These are phyloP conservation scores for Penicillium sp. DNA, from an alignment of 2,329 filamentous ascomycete genomes.

Conservation along the genomic window DNA sequence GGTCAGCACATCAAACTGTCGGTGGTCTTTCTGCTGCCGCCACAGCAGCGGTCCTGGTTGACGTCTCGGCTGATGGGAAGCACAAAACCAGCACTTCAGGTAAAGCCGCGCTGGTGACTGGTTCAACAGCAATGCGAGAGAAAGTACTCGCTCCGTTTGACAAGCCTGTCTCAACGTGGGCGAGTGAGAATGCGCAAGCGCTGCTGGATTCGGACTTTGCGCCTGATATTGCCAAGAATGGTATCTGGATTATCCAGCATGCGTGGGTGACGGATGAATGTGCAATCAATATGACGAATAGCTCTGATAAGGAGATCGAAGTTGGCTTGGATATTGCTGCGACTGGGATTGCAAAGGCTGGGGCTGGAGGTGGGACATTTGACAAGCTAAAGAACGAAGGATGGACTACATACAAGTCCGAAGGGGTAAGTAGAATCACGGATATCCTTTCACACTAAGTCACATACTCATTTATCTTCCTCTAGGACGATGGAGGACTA, in stretches of 20 bases:
- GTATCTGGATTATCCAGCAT: conserved; percentile 16
- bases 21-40: conserved; percentile 16
- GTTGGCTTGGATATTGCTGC: conserved; percentile 18
- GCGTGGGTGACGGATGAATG: conserved; percentile 23
- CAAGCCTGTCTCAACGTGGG: conserved; percentile 11
- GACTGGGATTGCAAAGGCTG: conserved; percentile 21
- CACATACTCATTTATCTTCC: background rate
- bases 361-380: conserved; percentile 14
- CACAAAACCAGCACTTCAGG: conserved; percentile 18
- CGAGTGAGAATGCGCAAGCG: conserved; percentile 16
- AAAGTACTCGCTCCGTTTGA: background rate
- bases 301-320: conserved; percentile 19
- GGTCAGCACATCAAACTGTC: conserved; percentile 14
- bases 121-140: conserved; percentile 5
- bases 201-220: conserved; percentile 9
- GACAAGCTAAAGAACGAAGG: conserved; percentile 15
- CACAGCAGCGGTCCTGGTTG: conserved; percentile 11
- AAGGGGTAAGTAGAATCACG: background rate
- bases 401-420: conserved; percentile 17
- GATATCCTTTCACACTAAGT: background rate
- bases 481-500: background rate
- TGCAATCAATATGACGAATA: conserved; percentile 16
- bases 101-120: conserved; percentile 19
- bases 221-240: conserved; percentile 16
- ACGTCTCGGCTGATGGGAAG: conserved; percentile 19